Base-by-base conservation (phyloP, 805 yeast genomes). In the Naumovozyma dairenensis region DNA sequence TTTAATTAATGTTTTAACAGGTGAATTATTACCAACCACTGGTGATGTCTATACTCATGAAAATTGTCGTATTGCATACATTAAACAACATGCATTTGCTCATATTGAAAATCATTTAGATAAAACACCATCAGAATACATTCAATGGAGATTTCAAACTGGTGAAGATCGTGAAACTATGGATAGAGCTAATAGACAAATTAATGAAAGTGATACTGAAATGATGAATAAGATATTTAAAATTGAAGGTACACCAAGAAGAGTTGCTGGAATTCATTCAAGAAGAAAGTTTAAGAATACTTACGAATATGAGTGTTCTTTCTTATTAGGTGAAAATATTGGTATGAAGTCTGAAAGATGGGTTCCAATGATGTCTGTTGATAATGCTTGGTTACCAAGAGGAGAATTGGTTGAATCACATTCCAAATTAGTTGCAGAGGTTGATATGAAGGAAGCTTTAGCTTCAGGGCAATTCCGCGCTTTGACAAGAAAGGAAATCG, bases 161-260 rank as follows among this genome's bases (percentile, higher is more conserved):
- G 96, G 96, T 84, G 96, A 87, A 74, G 96, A 87, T 71, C 83
- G 96, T 72, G 96, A 87, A 76, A 86, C 96, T 69, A 87, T 87
- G 96, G 96, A 87, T 74, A 81, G 96, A 74, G 96, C 96, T 62
- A 83, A 92, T 64, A 83, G 96, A 75, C 87, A 80, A 66, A 83
- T 87, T 66, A 83, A 80, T 60, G 96, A 87, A 72, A 70, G 73
- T 55, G 96, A 87, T 69, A 95, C 84, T 73, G 75, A 77, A 66
- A 80, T 87, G 61, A 87, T 87, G 96, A 84, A 87, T 82, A 87
- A 86, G 76, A 79, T 87, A 69, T 87, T 84, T 83, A 83, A 82
- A 78, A 76, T 87, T 62, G 96, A 87, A 68, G 94, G 95, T 67
- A 75, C 96, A 44, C 82, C 82, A 65, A 85, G 96, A 77, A 85